Percentiles rank a stretch among this genome's conserved stretches.
phyloP scores from a whole-genome alignment of 371 early-diverging fungal species.

The Apophysomyces variabilis region DNA sequence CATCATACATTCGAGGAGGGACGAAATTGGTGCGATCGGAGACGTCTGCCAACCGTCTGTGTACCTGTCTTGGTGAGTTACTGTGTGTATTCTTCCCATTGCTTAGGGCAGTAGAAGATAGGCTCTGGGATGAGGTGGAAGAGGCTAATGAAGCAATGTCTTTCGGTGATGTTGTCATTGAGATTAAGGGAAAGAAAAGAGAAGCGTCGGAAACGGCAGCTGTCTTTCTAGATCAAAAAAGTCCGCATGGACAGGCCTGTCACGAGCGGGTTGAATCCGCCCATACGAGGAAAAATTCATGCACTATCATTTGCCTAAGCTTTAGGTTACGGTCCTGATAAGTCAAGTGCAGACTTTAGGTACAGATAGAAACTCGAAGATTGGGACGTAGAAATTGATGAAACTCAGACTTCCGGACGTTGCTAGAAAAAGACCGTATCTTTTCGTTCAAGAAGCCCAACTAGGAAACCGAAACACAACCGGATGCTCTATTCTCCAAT shows the following conservation, averaged over 20 bases:
- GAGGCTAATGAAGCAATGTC: constrained; percentile 7
- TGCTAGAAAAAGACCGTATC: no score
- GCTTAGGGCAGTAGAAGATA: neutral
- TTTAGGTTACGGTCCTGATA: no score
- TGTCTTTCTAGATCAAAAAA: neutral
- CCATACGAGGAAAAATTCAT: neutral
- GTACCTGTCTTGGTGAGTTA: neutral
- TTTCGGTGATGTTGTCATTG: constrained; percentile 2
- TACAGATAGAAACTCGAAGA: no score
- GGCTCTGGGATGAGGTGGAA: constrained; percentile 7
- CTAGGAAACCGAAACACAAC: no score
- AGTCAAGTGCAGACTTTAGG: no score
- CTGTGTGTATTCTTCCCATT: neutral
- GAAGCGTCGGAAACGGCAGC: neutral
- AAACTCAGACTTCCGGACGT: no score
- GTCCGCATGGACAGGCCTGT: neutral
- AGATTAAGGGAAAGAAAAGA: neutral
- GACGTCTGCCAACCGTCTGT: neutral
- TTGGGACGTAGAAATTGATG: no score
- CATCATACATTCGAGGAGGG: constrained; percentile 30
- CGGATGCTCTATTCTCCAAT: no score
- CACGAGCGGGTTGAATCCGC: neutral
- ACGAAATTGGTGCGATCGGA: constrained; percentile 25
- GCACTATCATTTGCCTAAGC: neutral
- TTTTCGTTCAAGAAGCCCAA: no score